phyloP scores from a whole-genome alignment of 108 stramenopile species.

The Nitzschia sp. region DNA sequence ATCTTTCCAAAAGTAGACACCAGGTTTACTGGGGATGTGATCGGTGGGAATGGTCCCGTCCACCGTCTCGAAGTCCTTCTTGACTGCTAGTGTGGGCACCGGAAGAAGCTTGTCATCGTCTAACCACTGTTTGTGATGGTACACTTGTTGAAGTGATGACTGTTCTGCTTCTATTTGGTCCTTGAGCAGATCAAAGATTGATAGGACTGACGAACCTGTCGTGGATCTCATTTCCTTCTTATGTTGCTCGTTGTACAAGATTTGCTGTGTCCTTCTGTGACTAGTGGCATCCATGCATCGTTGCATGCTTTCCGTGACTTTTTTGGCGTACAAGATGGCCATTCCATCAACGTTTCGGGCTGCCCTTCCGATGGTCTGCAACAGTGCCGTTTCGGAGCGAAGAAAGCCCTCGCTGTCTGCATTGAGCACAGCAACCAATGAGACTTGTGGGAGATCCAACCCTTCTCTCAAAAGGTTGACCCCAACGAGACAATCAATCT shows the following conservation, averaged over 20 bases:
- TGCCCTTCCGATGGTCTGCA: slow-evolving; percentile 78
- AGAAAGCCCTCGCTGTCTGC: slow-evolving; percentile 79
- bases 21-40: slow-evolving; percentile 62
- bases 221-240: slow-evolving; percentile 39
- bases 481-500: slow-evolving; percentile 75
- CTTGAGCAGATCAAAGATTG: slow-evolving; percentile 65
- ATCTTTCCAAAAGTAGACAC: slow-evolving; percentile 74
- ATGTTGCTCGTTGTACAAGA: slow-evolving; percentile 50
- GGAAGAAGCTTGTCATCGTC: neutral
- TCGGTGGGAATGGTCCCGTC: slow-evolving; percentile 34
- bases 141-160: neutral
- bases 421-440: slow-evolving; percentile 76
- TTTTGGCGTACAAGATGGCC: slow-evolving; percentile 73
- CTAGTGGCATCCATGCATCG: slow-evolving; percentile 59
- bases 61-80: neutral
- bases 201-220: slow-evolving; percentile 47
- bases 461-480: slow-evolving; percentile 81
- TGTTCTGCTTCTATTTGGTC: slow-evolving; percentile 48
- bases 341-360: slow-evolving; percentile 64
- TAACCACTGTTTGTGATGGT: neutral
- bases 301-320: slow-evolving; percentile 65
- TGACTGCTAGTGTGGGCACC: neutral
- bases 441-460: slow-evolving; percentile 79
- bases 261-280: slow-evolving; percentile 44
- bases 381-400: slow-evolving; percentile 67